Conservation (phyloP, 257 asterid genomes). For the Pogostemon cablin region DNA sequence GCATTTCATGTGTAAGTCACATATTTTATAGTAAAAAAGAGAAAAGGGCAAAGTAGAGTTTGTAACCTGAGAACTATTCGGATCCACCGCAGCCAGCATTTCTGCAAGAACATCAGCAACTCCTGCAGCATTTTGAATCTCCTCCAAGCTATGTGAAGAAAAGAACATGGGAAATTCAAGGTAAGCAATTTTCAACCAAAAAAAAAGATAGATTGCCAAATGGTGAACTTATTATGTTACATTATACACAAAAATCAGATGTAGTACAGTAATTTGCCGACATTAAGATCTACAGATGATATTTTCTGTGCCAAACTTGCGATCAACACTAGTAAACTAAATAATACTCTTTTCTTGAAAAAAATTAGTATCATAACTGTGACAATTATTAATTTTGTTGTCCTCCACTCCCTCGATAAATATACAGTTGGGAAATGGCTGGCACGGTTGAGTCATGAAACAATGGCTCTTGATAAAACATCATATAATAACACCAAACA, state of each 20-base stretch:
- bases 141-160: conserved; percentile 54
- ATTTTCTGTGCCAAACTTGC: not conserved
- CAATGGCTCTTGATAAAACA: no score
- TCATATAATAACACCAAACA: no score
- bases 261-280: not conserved
- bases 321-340: not conserved
- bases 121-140: conserved; percentile 86
- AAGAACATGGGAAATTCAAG: conserved; percentile 24
- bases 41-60: not conserved
- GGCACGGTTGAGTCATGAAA: no score
- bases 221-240: not conserved
- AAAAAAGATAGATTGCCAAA: not conserved
- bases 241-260: not conserved
- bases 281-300: not conserved
- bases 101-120: conserved; percentile 72
- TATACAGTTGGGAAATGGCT: no score
- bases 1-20: not conserved
- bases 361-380: no score
- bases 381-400: no score
- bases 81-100: conserved; percentile 81
- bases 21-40: no score
- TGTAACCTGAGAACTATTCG: conserved; percentile 71
- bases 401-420: no score
- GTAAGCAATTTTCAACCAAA: not conserved
- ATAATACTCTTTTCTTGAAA: not conserved